Percentiles rank a stretch among this genome's conserved stretches.
phyloP scores from a whole-genome alignment of 257 asterid species.

The Solanum sparsipilum region DNA sequence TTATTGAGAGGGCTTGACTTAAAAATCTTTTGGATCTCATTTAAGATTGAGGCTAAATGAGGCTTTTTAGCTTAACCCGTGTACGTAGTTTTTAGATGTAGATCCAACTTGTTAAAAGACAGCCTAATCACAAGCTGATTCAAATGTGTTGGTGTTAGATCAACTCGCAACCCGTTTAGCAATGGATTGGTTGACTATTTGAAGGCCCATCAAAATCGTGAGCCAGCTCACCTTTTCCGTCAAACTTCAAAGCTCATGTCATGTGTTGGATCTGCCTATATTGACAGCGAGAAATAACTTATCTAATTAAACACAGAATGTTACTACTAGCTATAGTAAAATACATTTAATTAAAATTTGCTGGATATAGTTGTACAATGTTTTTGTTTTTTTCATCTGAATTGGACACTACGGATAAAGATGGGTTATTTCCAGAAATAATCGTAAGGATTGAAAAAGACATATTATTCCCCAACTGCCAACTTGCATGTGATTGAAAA shows the following conservation, averaged over 20 bases:
- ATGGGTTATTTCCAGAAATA: background rate
- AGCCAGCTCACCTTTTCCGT: background rate
- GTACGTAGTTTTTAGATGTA: background rate
- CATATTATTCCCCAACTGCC: background rate
- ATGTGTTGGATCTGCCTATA: background rate
- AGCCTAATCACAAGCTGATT: background rate
- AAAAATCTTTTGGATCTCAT: too few relatives aligned
- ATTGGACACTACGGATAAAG: background rate
- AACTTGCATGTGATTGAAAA: background rate
- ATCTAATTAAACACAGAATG: background rate
- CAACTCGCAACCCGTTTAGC: background rate
- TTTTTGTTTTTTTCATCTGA: background rate
- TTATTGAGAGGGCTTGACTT: too few relatives aligned
- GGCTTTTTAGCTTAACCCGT: too few relatives aligned
- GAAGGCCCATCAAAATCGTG: background rate
- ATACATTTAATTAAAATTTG: background rate
- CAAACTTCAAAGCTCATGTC: background rate
- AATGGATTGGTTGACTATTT: background rate
- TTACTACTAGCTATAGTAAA: background rate
- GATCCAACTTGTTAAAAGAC: background rate
- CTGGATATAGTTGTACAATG: background rate
- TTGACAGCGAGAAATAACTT: background rate
- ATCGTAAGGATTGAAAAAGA: background rate
- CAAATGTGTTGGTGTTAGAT: background rate
- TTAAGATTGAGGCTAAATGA: too few relatives aligned